Base-by-base conservation (phyloP, 2,329 filamentous ascomycete species). In the Hymenoscyphus scutula region DNA sequence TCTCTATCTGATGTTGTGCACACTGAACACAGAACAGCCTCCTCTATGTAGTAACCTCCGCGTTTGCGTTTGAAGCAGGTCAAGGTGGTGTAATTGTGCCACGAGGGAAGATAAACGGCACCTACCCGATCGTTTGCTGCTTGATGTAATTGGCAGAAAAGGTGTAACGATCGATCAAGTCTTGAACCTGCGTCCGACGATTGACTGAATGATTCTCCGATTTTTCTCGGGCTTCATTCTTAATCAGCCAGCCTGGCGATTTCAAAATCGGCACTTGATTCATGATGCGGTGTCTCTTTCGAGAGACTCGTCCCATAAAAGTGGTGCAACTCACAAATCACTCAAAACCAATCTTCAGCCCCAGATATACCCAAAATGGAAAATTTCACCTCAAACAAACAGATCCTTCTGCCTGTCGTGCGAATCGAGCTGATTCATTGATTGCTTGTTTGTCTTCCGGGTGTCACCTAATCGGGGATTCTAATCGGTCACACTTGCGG, bases 381-480 rank as follows among this genome's bases (percentile, higher is more conserved):
- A 34, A 34, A 13, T 8, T 10, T 17, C 41, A 11, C 10, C n/a
- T 23, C 23, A 10, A 23, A 23, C n/a, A 23, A 19, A 23, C 15
- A n/a, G n/a, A n/a, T n/a, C n/a, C n/a, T n/a, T 11, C n/a, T 48
- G 10, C 41, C 41, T 23, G 41, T 19, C n/a, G 41, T 48, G 41
- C n/a, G n/a, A 23, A 25, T 7, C n/a, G 11, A 48, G 32, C 32
- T 13, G 10, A 13, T 13, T 34, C 10, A 6, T 34, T 34, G 32
- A 8, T 34, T 34, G 32, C 32, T 34, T 34, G 32, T 13, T 8
- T 13, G 8, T 34, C 32, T 34, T 34, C 8, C 19, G 19, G n/a
- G 41, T 48, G 41, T 48, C 41, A 48, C 41, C 19, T 25, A 48
- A 48, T 48, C 41, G 41, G 41, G 41, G n/a, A 48, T 48, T 11